Evolutionary conservation across 225 moss, liverwort and hornwort species (phyloP), one percentile per base, ranked within the genome.

Genomic region (Polytrichum commune): DNA sequence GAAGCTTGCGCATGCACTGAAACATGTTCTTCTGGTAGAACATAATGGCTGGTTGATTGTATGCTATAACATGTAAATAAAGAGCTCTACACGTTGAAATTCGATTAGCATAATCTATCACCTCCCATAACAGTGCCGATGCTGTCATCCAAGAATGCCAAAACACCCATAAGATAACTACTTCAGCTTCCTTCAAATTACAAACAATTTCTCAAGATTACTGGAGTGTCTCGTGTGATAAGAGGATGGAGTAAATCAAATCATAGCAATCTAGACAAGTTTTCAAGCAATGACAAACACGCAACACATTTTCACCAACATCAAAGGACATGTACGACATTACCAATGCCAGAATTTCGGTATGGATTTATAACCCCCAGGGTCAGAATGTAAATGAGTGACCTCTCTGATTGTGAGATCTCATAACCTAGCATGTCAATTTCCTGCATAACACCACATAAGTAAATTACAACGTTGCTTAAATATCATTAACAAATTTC

Each of bases 1-100:
- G 87, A 60, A 96, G 92, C 84, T 78, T 93, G 69, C 90, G 78
- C 83, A 92, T 69, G 83, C 92, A 93, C 68, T 85, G 88, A 76
- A 96, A 96, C 35, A 65, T 90, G 77, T 98, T 98, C 76, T 95
- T 98, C 81, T 93, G 90, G 74, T 98, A 98, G 74, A 98, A 98
- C 75, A 80, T 88, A 63, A 98, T 98, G 4, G 98, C 98, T n/a
- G 95, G 89, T 68, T 80, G 85, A 73, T 98, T 98, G 79, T 98
- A 93, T 25, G 90, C 85, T 62, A 98, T 95, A 38, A 98, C 98
- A 70, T 98, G 95, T 53, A 98, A 83, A 74, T 98, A 98, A 55
- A 98, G 88, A 69, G 93, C 95, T 89, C 93, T 86, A 69, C 91
- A 95, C 56, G 80, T 90, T 29, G 91, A 69, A 54, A 98, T 77